Base-by-base conservation (phyloP, 2,329 filamentous ascomycete species). In the Elsinoe australis region DNA sequence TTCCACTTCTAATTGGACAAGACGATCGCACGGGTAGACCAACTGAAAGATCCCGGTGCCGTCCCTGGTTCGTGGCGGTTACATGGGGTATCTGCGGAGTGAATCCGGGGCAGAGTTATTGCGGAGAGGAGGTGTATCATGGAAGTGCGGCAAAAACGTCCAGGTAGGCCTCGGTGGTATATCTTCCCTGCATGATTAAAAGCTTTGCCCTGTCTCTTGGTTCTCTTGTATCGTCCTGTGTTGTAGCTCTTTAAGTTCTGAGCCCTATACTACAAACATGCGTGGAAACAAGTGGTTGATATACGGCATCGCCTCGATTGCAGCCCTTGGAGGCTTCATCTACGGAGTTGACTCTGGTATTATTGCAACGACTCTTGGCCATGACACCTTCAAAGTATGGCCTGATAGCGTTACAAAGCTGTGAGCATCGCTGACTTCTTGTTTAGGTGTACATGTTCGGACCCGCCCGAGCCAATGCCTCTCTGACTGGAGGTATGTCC, bases 291-390 rank as follows among this genome's bases (percentile, higher is more conserved):
- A 42, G 38, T 42, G 24, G 38, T 31, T 42, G 38, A 42, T 42
- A 29, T 31, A 42, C 22, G 38, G 22, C 18, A 39, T 39, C 17
- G 35, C 35, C 18, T 39, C 35, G 35, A 39, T 39, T 22, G 35
- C 35, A 21, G 24, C 38, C 6, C 21, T 42, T 7, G 38, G 38
- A n/a, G 38, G 38, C 24, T 42, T 42, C 38, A 42, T 42, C 21
- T 42, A 42, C 24, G 22, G 38, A 8, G 38, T 42, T 15, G 38
- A 57, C 34, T 44, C 46, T 21, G 62, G 61, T 9, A 63, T 64
- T 19, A 61, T 65, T 29, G 61, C 59, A 6, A 64, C 62, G 9
- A 65, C 59, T 0, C 55, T 64, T 5, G 61, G 56, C 15, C 64
- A 66, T 41, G 53, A 57, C 9, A 56, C 55, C 2, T 65, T 64